Conservation (phyloP, 495 filamentous ascomycete genomes). For the Penicillium verhagenii region DNA sequence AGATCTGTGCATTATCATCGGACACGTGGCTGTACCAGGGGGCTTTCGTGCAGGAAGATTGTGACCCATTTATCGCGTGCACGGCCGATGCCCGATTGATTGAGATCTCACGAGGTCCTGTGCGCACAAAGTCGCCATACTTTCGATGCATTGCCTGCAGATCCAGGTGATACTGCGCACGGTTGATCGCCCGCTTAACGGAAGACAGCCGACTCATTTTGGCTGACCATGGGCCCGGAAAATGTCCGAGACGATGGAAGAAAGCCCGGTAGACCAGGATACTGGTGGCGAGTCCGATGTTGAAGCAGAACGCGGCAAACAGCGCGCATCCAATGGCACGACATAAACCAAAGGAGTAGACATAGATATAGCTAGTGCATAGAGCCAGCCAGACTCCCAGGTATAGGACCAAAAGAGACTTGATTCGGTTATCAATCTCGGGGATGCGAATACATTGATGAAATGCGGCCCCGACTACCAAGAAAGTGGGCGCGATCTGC, state of each 20-base stretch:
- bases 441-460: not conserved
- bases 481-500: not conserved
- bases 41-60: constrained; percentile 30
- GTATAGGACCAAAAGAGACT: not conserved
- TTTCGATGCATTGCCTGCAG: constrained; percentile 17
- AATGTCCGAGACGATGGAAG: constrained; percentile 40
- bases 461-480: not conserved
- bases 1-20: not conserved
- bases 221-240: constrained; percentile 36
- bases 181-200: constrained; percentile 19
- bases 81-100: constrained; percentile 25
- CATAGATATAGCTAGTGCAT: not conserved
- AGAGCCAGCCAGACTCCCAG: not conserved
- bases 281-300: constrained; percentile 32
- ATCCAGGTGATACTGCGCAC: constrained; percentile 14
- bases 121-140: constrained; percentile 44
- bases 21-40: constrained; percentile 8
- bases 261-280: constrained; percentile 44
- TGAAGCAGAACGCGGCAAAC: constrained; percentile 5
- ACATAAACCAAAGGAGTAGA: not conserved
- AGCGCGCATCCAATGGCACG: not conserved
- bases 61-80: constrained; percentile 22
- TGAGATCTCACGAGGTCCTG: constrained; percentile 36
- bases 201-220: constrained; percentile 41
- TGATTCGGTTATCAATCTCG: not conserved